Evolutionary conservation across 202 grass and related monocot genomes (phyloP).

Genomic region (Schoenoplectus tabernaemontani): DNA sequence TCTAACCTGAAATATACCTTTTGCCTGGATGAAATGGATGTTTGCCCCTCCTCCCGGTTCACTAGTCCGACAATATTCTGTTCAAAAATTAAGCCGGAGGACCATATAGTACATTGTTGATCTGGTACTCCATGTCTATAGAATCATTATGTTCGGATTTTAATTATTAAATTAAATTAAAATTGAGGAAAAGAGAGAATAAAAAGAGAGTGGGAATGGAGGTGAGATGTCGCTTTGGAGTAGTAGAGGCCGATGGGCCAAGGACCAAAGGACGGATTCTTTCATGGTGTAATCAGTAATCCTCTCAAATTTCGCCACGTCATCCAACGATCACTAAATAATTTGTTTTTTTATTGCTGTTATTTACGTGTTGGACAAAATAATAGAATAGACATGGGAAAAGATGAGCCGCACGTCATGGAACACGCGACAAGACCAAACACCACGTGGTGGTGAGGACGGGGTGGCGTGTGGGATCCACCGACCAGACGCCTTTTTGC

Average conservation of each 20-base stretch:
- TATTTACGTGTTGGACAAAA: not conserved
- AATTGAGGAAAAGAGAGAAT: not conserved
- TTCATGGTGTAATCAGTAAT: not conserved
- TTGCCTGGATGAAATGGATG: no score
- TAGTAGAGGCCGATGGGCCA: not conserved
- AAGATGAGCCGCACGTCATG: not conserved
- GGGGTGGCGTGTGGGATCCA: not conserved
- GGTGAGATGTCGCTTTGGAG: conserved; percentile 2
- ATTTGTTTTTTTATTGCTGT: not conserved
- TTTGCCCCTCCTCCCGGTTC: no score
- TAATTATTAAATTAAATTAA: no score
- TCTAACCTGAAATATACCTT: no score
- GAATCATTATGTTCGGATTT: not conserved
- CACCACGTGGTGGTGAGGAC: not conserved
- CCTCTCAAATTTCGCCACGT: not conserved
- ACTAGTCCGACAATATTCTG: not conserved
- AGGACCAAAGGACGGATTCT: not conserved
- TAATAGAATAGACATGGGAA: not conserved
- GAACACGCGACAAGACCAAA: not conserved
- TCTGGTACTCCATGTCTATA: not conserved
- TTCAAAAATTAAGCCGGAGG: not conserved
- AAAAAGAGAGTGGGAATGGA: not conserved
- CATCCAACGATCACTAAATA: not conserved
- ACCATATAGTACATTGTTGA: not conserved
- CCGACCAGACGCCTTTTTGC: no score